Percentiles rank a stretch among this genome's conserved stretches.
phyloP scores from a whole-genome alignment of 306 rosid species.

The Cucumis hystrix region DNA sequence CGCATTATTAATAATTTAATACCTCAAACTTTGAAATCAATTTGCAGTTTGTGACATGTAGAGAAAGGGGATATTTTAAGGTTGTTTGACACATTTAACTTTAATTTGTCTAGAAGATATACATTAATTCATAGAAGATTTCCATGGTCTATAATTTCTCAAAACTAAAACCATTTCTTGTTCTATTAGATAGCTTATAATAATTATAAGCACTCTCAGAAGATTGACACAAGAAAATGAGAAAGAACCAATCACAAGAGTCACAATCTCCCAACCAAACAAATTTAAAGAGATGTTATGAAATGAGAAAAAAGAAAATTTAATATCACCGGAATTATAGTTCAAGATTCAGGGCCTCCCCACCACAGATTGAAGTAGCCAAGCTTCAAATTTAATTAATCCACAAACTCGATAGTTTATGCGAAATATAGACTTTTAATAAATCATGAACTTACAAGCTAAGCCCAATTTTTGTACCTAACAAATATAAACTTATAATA shows the following conservation, averaged over 20 bases:
- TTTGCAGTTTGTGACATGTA: no score
- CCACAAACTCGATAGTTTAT: neutral
- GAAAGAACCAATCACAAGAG: neutral
- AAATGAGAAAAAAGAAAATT: neutral
- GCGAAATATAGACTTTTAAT: neutral
- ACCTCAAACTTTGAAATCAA: no score
- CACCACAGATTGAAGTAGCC: neutral
- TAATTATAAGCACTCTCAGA: neutral
- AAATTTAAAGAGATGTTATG: neutral
- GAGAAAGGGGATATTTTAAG: no score
- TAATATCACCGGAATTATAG: neutral
- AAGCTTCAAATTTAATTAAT: neutral
- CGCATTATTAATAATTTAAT: no score
- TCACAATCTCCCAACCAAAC: neutral
- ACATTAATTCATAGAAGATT: neutral
- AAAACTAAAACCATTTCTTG: neutral
- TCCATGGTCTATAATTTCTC: neutral
- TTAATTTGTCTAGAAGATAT: no score
- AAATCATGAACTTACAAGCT: neutral
- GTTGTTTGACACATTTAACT: no score
- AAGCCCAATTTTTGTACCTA: neutral
- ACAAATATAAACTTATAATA: neutral
- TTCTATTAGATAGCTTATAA: neutral
- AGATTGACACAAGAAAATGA: neutral
- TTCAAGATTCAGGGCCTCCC: neutral